phyloP scores from a whole-genome alignment of 805 yeast genomes.

The Saccharomycopsis sp. region DNA sequence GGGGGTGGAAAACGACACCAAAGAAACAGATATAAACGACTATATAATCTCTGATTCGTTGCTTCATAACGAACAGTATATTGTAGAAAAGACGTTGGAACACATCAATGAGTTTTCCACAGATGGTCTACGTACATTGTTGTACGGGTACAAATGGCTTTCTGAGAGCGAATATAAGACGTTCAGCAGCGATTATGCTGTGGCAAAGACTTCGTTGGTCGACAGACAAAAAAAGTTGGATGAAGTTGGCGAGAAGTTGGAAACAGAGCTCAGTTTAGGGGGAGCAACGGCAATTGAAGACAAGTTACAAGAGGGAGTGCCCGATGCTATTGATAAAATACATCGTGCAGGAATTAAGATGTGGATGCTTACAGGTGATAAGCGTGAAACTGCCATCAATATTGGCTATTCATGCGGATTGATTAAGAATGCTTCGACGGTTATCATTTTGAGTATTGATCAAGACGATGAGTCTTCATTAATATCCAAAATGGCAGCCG shows the following conservation, averaged over 20 bases:
- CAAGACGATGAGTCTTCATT: slow-evolving; percentile 54
- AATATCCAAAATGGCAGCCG: slow-evolving; percentile 52
- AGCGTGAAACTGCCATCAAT: slow-evolving; percentile 94
- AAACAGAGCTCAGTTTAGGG: slow-evolving; percentile 55
- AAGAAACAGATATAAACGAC: slow-evolving; percentile 20
- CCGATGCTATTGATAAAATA: slow-evolving; percentile 87
- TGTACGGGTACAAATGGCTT: slow-evolving; percentile 76
- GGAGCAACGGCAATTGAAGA: slow-evolving; percentile 99
- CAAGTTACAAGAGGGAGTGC: slow-evolving; percentile 93
- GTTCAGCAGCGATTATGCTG: slow-evolving; percentile 65
- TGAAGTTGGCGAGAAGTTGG: slow-evolving; percentile 65
- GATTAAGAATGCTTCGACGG: slow-evolving; percentile 88
- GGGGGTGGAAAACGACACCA: background rate
- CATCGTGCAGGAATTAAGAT: slow-evolving; percentile 88
- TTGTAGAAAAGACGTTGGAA: slow-evolving; percentile 77
- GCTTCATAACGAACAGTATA: slow-evolving; percentile 63
- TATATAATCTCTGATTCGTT: slow-evolving; percentile 51
- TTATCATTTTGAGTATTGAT: slow-evolving; percentile 54
- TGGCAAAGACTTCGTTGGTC: slow-evolving; percentile 69
- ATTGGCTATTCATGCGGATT: slow-evolving; percentile 92
- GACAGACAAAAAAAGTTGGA: slow-evolving; percentile 66
- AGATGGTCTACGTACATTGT: slow-evolving; percentile 86
- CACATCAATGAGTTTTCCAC: slow-evolving; percentile 93
- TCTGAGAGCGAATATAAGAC: slow-evolving; percentile 46
- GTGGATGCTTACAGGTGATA: slow-evolving; percentile 99